A percentile compares a stretch with the other conserved stretches of the same genome.
Evolutionary conservation across 73 alveolate species (phyloP).

Genomic region (Paramecium biaurelia): DNA sequence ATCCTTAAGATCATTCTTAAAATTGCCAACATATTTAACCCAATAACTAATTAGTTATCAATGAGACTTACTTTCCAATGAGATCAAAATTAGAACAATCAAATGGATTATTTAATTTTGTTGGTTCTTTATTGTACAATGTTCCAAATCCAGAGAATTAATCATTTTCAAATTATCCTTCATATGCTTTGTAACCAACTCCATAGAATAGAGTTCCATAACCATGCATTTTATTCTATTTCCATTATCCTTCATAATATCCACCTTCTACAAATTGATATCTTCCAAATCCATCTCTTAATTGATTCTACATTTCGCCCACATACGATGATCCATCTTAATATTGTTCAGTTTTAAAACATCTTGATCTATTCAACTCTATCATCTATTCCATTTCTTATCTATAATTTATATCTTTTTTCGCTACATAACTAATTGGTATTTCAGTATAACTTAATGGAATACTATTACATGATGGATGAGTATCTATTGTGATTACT

Average conservation of each 20-base stretch:
- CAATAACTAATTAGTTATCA: not conserved
- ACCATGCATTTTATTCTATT: constrained; percentile 38
- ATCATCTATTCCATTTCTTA: constrained; percentile 22
- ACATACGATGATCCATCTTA: constrained; percentile 1
- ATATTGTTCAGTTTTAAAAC: not conserved
- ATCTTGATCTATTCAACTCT: not conserved
- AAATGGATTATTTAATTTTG: not conserved
- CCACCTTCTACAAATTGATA: not conserved
- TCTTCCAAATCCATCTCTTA: constrained; percentile 40
- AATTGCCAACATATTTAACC: constrained; percentile 53
- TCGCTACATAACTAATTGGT: not conserved
- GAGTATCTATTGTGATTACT: not conserved
- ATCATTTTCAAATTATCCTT: constrained; percentile 41
- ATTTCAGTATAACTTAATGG: not conserved
- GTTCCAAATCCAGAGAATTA: constrained; percentile 32
- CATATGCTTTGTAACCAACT: not conserved
- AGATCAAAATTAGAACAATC: constrained; percentile 2
- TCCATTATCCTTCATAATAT: constrained; percentile 47
- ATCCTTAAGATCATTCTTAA: constrained; percentile 49
- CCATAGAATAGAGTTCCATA: not conserved
- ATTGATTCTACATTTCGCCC: not conserved
- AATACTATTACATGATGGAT: not conserved
- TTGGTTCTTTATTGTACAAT: constrained; percentile 22
- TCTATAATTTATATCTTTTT: not conserved
- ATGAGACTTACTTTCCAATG: not conserved